Base-by-base conservation (phyloP, 768 basidiomycete genomes). In the Xerocomus potaroensis region DNA sequence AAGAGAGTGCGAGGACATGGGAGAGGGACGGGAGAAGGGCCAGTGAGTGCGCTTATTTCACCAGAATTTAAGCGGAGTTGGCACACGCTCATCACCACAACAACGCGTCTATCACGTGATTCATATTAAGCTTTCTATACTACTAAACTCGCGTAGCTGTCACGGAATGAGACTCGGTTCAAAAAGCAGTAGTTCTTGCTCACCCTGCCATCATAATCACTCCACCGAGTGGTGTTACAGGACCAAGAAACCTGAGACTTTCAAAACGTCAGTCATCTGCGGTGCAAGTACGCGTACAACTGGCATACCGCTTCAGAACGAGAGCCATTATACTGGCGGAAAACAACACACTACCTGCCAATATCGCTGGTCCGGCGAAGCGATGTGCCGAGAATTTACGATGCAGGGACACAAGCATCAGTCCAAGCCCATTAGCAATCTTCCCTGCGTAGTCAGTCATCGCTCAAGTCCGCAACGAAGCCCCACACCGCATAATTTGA, bases 311-410 rank as follows among this genome's bases (percentile, higher is more conserved):
- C 19, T 77, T 66, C 34, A 84, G 56, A 31, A 81, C 74, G 22
- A 84, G 67, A 0, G 69, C 66, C 54, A 80, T 69, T 57, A 87
- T 82, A 51, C 77, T 79, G 2, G 78, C 76, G 5, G 84, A 87
- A 61, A 88, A 87, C 4, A 86, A 35, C 1, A 72, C 38, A 0
- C 76, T 68, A 2, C 86, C 85, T 1, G 65, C 64, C 6, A 76
- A 68, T 44, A 88, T 81, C 2, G 84, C 83, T 3, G 80, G 82
- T 5, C 82, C 84, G 21, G 85, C 78, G 57, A 87, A 86, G 9
- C 71, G 67, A 57, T 86, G 82, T 1, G 55, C 47, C 0, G 78
- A 64, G 57, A 86, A 84, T 26, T 74, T 73, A 2, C 73, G 79
- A 63, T 87, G 83, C 59, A 79, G 57, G 2, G 85, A 85, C 10